Evolutionary conservation across 257 asterid species (phyloP), one percentile per base, ranked within the genome.

Genomic region (Gentiana straminea): DNA sequence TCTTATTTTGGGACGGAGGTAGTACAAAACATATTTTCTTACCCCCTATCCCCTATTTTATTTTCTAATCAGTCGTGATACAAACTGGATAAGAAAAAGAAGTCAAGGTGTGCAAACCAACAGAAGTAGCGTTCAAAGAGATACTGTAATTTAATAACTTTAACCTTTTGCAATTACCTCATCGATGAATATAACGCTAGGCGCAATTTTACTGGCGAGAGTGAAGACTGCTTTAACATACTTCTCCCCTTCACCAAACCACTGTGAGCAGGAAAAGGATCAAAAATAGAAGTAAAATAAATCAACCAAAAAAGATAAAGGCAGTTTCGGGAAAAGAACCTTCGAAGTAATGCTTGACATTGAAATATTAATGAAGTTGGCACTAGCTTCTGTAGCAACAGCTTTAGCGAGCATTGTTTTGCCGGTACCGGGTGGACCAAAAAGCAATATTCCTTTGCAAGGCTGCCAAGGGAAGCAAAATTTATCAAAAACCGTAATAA

Each of bases 231-330:
- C 92, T 71, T 89, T 85, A 55, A 85, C 94, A 64, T 83, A 89
- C 71, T 89, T 89, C 82, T 85, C 97, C 13, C 87, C 94, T 83
- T 89, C 97, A 8, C 97, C 97, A 61, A 89, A 83, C 95, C 89
- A 79, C 97, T 89, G 83, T 55, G 39, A 66, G 51, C 62, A 54
- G 49, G 59, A 64, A 52, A 15, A 44, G 58, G 62, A 60, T 33
- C 34, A 1, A 52, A 34, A 63, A 9, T 51, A 45, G 11, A 36
- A 10, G 46, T 52, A 63, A 46, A 33, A 37, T 32, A 48, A 24
- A 1, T 24, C n/a, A 33, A 54, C 13, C 49, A 51, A 6, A 51
- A 7, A 32, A 64, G 41, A 8, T 57, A 44, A 41, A 9, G 7
- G 39, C 56, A 50, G 55, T 33, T 12, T 37, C 43, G 33, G 39